Evolutionary conservation across 306 rosid genomes (phyloP), one percentile per base, ranked within the genome.

Genomic region (Castanea mollissima): DNA sequence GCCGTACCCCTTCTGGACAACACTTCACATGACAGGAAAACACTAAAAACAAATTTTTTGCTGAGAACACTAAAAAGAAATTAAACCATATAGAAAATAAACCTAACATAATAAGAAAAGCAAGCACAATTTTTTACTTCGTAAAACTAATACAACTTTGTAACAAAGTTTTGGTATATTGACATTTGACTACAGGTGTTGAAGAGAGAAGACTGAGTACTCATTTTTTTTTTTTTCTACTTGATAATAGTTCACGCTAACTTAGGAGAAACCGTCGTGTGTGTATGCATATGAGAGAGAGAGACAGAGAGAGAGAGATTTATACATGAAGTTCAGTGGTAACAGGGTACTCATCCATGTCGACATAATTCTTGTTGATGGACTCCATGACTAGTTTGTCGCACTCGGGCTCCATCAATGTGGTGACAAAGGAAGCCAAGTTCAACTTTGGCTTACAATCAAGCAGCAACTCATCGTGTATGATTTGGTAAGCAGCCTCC

Each of bases 351-450:
- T 92, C 93, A 13, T 89, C 90, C 93, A 91, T 91, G 84, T 91
- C 83, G 0, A 88, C 97, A 49, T 88, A 92, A 87, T 92, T 92
- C 75, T 92, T 92, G 86, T 91, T 91, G 69, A 91, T 83, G 54
- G 96, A 91, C 72, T 86, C 96, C 94, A 92, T 86, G 19, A 92
- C 85, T 44, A 92, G 92, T 69, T 80, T 86, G 56, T 92, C 87
- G 19, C 92, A 89, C 68, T 92, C 94, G 10, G 91, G 91, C 81
- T 92, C 96, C 97, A 92, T 92, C 72, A 87, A 86, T 10, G 97
- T 90, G 7, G 96, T 92, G 35, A 92, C 96, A 74, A 92, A 92
- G 27, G 97, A 90, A 29, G 97, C 97, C 84, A 92, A 62, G 82
- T 92, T 92, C 13, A 89, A 80, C 87, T 87, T 82, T 9, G 97